Evolutionary conservation across 1,284 basidiomycete species (phyloP).

Genomic region (Pyrrhoderma noxium): DNA sequence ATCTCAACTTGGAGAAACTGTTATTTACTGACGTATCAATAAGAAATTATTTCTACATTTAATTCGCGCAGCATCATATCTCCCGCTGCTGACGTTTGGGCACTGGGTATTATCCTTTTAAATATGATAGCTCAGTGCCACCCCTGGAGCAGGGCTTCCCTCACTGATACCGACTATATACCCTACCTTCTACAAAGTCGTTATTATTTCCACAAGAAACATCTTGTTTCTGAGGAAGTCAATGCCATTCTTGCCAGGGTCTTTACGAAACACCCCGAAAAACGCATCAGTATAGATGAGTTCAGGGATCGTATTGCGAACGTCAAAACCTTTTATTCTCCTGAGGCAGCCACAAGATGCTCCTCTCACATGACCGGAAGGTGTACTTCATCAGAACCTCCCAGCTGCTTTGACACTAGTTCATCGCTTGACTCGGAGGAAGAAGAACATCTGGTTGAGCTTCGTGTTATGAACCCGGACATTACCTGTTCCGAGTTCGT

Average conservation of each 20-base stretch:
- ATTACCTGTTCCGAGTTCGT: too few species aligned
- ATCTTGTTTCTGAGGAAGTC: too few species aligned
- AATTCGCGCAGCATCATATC: constrained; percentile 43
- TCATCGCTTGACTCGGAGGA: too few species aligned
- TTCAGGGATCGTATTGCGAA: constrained; percentile 56
- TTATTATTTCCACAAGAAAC: too few species aligned
- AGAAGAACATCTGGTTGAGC: too few species aligned
- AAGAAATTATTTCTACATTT: constrained; percentile 88
- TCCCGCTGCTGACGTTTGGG: constrained; percentile 98
- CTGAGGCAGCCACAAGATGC: too few species aligned
- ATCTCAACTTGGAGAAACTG: not conserved
- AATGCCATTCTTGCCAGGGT: constrained; percentile 49
- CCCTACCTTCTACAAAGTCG: constrained; percentile 36
- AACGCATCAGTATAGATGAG: constrained; percentile 62
- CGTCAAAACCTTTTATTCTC: not conserved
- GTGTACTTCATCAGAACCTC: too few species aligned
- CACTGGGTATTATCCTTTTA: constrained; percentile 91
- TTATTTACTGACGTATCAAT: constrained; percentile 15
- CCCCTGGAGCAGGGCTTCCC: constrained; percentile 95
- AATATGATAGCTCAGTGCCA: constrained; percentile 95
- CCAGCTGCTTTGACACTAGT: too few species aligned
- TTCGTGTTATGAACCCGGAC: too few species aligned
- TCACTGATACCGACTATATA: constrained; percentile 68
- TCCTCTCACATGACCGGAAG: too few species aligned
- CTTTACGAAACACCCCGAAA: constrained; percentile 67